Evolutionary conservation across 139 green algal species (phyloP), one percentile per base, ranked within the genome.

Genomic region (Asterochloris sp.): DNA sequence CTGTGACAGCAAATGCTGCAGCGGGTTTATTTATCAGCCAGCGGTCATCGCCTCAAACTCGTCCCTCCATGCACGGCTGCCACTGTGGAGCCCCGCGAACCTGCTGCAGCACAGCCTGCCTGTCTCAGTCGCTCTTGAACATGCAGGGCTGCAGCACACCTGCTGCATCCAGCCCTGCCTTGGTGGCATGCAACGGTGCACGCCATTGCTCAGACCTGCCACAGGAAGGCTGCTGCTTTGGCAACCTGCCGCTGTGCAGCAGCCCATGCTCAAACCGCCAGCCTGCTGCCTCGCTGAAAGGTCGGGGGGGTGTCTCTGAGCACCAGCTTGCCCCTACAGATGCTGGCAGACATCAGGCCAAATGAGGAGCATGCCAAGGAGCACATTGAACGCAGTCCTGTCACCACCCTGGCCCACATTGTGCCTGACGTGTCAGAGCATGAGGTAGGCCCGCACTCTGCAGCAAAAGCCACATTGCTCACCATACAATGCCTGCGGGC

Each of bases 351-450:
- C 81, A 92, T 97, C 62, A 87, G 94, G 6, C 95, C 95, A 0
- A 96, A 98, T 66, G 90, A 96, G 81, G 92, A 96, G 83, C 89
- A 95, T 76, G 89, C 90, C 9, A 87, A 90, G 60, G 85, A 94
- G 12, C 94, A 95, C 82, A 89, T 97, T 23, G 88, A 91, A 26
- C 89, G 92, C 27, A 93, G 92, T 62, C 93, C 92, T 11, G 88
- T 94, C 19, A 89, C 87, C 13, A 96, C 90, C 4, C 88, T 90
- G 0, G 88, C 90, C 10, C 93, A 98, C 78, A 92, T 92, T 26
- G 87, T 93, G 10, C 91, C 94, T 13, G 90, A 96, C 60, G 94
- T 97, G 89, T 96, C 91, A 19, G 94, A 98, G 83, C 94, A 97
- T 38, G 93, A 94, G 81, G 88, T 91, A 54, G 38, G 38, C 38